Base-by-base conservation (phyloP, 306 rosid species). In the Cajanus cajan region DNA sequence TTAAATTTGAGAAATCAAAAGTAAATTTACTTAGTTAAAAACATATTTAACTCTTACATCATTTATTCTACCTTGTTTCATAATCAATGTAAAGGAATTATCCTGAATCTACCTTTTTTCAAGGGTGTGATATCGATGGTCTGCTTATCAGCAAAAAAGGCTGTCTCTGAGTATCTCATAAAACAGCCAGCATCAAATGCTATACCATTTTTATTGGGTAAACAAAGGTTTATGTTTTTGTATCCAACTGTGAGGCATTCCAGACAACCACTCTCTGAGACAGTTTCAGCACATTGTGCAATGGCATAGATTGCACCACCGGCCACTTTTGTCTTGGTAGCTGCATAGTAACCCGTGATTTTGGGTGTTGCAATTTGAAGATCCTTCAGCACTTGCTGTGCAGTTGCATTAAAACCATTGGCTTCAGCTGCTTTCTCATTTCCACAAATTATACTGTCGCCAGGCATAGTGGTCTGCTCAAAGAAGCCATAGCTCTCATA, bases 151-250 rank as follows among this genome's bases (percentile, higher is more conserved):
- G 88, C 58, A 51, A 91, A 91, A 80, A 91, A 91, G 3, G 93
- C 33, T 6, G 83, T 78, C 25, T 61, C 34, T 2, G 96, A 91
- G 73, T 91, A 91, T 84, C 96, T 84, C 78, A 91, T 78, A 55
- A 84, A 91, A 58, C 96, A 91, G 0, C 93, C 96, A 2, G 92
- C 93, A 82, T 82, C 86, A 65, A 73, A 83, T 3, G 93, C 90
- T 2, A 80, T 83, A 1, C 87, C 96, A 33, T 85, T 80, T 36
- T 86, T 16, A 45, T 75, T 80, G 3, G 93, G 93, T 68, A 86
- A 67, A 66, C 96, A 91, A 52, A 33, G 41, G 0, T 75, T 16
- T 16, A 86, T 64, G 45, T 79, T 86, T 39, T 6, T 69, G 34
- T 36, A 55, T 12, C 89, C 86, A 45, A 83, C 82, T 0, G 18